phyloP scores from a whole-genome alignment of 208 protist genomes.

The Wallacemonas sp. region DNA sequence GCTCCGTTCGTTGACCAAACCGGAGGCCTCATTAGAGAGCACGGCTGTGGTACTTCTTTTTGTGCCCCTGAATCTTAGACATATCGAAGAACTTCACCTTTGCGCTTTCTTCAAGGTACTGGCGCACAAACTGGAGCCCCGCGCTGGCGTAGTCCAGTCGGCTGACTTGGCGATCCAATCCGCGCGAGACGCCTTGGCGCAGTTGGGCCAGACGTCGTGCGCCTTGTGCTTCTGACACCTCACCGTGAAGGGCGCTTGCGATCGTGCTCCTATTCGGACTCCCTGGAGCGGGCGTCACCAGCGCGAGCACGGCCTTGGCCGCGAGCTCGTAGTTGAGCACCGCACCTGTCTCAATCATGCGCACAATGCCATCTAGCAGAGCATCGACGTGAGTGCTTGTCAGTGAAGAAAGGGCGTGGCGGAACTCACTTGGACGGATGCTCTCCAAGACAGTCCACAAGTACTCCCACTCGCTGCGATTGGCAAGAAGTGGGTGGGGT shows the following conservation, averaged over 20 bases:
- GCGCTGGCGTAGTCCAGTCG: conserved; percentile 83
- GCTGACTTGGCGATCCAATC: conserved; percentile 50
- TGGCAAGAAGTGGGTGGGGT: conserved; percentile 65
- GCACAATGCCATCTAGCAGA: conserved; percentile 64
- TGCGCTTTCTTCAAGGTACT: conserved; percentile 56
- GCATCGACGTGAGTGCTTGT: conserved; percentile 86
- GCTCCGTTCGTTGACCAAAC: too few species aligned
- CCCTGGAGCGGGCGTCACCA: conserved; percentile 51
- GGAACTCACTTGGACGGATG: conserved; percentile 81
- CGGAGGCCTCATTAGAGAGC: conserved; percentile 30
- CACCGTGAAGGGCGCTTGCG: conserved; percentile 52
- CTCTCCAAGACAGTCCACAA: conserved; percentile 80
- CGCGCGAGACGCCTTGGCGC: conserved; percentile 58
- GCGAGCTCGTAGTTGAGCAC: conserved; percentile 87
- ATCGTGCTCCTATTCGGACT: conserved; percentile 17
- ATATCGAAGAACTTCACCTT: conserved; percentile 81
- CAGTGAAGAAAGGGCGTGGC: conserved; percentile 74
- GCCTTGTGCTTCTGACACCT: conserved; percentile 61
- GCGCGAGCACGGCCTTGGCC: conserved; percentile 66
- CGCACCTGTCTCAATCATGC: conserved; percentile 54
- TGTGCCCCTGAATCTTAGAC: conserved; percentile 82
- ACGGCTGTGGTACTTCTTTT: conserved; percentile 79
- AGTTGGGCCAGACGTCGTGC: conserved; percentile 58
- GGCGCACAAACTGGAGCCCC: conserved; percentile 66
- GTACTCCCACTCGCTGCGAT: conserved; percentile 78